Evolutionary conservation across 2,329 filamentous ascomycete genomes (phyloP).

Genomic region (Tolypocladium cylindrosporum): DNA sequence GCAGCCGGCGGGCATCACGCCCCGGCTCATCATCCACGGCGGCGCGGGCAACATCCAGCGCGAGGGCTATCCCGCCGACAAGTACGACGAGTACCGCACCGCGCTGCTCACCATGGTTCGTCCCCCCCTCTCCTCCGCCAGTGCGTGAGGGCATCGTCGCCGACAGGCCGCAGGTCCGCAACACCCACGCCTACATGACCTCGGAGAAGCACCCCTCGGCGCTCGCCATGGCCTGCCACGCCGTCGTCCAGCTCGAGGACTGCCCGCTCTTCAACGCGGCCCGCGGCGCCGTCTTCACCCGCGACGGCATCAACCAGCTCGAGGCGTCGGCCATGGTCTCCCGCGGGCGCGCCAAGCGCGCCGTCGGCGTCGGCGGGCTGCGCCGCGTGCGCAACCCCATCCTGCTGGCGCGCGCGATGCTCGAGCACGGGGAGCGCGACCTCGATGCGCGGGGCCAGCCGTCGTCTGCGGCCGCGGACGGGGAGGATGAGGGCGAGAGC

Average conservation of each 20-base stretch:
- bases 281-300: slow-evolving; percentile 78
- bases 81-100: slow-evolving; percentile 47
- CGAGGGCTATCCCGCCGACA: slow-evolving; percentile 43
- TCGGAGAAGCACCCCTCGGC: slow-evolving; percentile 38
- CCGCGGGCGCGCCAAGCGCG: slow-evolving; percentile 60
- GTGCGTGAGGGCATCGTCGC: neutral
- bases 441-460: slow-evolving; percentile 25
- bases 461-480: slow-evolving; percentile 4
- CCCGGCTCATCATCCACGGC: slow-evolving; percentile 60
- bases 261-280: slow-evolving; percentile 77
- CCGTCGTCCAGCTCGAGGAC: slow-evolving; percentile 67
- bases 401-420: slow-evolving; percentile 58
- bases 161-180: slow-evolving; percentile 27
- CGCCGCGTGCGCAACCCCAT: slow-evolving; percentile 72
- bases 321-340: slow-evolving; percentile 85
- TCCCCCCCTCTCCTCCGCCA: neutral
- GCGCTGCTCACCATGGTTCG: slow-evolving; percentile 53
- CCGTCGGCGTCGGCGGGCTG: slow-evolving; percentile 66
- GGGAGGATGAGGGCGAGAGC: slow-evolving; percentile 13
- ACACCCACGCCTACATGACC: slow-evolving; percentile 37
- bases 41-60: slow-evolving; percentile 62
- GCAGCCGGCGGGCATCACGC: slow-evolving; percentile 25
- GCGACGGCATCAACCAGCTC: slow-evolving; percentile 72
- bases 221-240: slow-evolving; percentile 64
- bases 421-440: slow-evolving; percentile 56